These are phyloP conservation scores for Agapanthus africanus DNA, from an alignment of 106 monocot species.

Conservation along the genomic window DNA sequence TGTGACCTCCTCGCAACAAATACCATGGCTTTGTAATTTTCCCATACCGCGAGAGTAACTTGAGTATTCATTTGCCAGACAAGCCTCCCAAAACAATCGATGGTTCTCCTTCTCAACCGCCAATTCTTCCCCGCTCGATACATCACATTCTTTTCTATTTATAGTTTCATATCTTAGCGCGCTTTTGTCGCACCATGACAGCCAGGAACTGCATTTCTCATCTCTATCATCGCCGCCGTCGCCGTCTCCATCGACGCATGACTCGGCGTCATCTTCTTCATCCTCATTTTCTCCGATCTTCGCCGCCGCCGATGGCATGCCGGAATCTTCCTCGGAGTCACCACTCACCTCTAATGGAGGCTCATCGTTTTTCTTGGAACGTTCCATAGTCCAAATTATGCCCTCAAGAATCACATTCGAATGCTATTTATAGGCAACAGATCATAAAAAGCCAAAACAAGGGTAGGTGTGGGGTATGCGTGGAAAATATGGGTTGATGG, in stretches of 20 bases:
- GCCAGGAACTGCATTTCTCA: not conserved
- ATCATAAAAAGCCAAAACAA: no score
- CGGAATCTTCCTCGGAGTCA: not conserved
- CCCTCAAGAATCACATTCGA: no score
- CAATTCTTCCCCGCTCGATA: not conserved
- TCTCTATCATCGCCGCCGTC: not conserved
- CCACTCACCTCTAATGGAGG: not conserved
- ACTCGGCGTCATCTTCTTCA: slow-evolving; percentile 3
- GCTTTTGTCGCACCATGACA: not conserved
- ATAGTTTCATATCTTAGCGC: not conserved
- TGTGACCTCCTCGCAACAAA: no score
- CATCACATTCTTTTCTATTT: not conserved
- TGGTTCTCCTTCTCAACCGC: not conserved
- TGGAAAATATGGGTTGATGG: no score
- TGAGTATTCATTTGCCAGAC: slow-evolving; percentile 11
- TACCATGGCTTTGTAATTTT: no score
- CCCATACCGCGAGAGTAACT: no score
- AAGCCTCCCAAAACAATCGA: slow-evolving; percentile 12
- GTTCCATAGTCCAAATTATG: not conserved
- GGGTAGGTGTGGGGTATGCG: no score
- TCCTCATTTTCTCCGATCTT: not conserved
- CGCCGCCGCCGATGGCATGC: not conserved
- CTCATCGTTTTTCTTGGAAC: not conserved
- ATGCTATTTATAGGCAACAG: no score
- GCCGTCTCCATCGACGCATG: not conserved